Evolutionary conservation across 495 filamentous ascomycete genomes (phyloP).

Genomic region (Cercophora samala): DNA sequence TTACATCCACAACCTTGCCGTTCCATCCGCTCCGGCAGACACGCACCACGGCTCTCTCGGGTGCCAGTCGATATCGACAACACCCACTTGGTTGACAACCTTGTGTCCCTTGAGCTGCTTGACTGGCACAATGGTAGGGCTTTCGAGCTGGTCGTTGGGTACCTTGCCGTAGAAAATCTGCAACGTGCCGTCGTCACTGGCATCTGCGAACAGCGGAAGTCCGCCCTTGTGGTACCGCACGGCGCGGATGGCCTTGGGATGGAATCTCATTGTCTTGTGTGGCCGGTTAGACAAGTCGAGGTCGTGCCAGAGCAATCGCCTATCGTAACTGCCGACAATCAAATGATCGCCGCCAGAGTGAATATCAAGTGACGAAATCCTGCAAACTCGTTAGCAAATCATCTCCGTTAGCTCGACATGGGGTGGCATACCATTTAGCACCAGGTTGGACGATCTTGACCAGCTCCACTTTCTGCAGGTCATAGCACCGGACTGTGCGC

Average conservation of each 20-base stretch:
- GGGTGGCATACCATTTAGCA: constrained; percentile 52
- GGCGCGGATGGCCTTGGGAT: constrained; percentile 80
- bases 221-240: constrained; percentile 82
- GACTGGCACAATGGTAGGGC: constrained; percentile 90
- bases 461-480: constrained; percentile 82
- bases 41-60: constrained; percentile 87
- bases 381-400: constrained; percentile 35
- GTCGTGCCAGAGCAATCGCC: constrained; percentile 93
- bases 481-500: constrained; percentile 85
- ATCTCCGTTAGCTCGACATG: background rate
- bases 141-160: constrained; percentile 88
- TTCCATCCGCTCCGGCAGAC: constrained; percentile 91
- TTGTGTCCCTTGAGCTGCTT: constrained; percentile 91
- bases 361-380: constrained; percentile 91
- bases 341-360: constrained; percentile 92
- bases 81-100: constrained; percentile 74
- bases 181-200: constrained; percentile 86
- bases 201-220: constrained; percentile 87
- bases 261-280: constrained; percentile 94
- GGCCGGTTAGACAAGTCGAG: constrained; percentile 84
- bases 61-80: constrained; percentile 95
- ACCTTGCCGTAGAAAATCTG: constrained; percentile 98
- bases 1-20: constrained; percentile 51
- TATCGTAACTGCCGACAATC: constrained; percentile 90
- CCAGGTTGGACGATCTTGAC: constrained; percentile 90